Base-by-base conservation (phyloP, 257 asterid species). In the Datura wrightii region DNA sequence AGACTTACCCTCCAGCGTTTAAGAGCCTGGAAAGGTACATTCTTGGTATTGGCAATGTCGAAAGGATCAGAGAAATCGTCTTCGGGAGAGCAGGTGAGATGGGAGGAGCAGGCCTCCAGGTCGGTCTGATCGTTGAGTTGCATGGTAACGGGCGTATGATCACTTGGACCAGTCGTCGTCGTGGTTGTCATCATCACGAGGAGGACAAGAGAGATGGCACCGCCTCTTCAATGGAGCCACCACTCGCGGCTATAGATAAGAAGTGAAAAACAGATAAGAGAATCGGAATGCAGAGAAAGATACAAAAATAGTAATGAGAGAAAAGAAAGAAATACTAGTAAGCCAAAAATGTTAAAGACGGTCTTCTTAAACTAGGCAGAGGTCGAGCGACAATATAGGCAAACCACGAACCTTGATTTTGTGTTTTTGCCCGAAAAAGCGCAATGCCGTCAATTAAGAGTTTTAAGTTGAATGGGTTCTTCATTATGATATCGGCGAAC, bases 1-100 rank as follows among this genome's bases (percentile, higher is more conserved):
- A 41, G 5, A 8, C 88, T 86, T 88, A 96, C 99, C 98, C 99
- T 90, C 99, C 99, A 96, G 5, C 98, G 94, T 90, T 76, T 93
- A 84, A 96, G 98, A 79, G 92, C 85, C 36, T 93, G 91, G 52
- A 83, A 91, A 59, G 98, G 89, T 2, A 93, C 99, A 10, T 90
- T 96, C 81, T 96, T 96, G 83, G 98, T 94, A 81, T 86, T 90
- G 53, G 84, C 94, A 84, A 96, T 96, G 85, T 93, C 97, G 63
- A 96, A 96, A 87, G 98, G 99, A 88, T 96, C 98, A 37, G 90
- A 76, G 85, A 91, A 91, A 14, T 87, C 89, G 3, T 86, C 86
- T 14, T 87, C 90, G 79, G 79, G 62, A 54, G 89, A 65, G 85
- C 87, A 90, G 71, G 82, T 50, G 67, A 63, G 69, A 55, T 74